phyloP scores from a whole-genome alignment of 805 yeast genomes.

The Metschnikowia peoriensis region DNA sequence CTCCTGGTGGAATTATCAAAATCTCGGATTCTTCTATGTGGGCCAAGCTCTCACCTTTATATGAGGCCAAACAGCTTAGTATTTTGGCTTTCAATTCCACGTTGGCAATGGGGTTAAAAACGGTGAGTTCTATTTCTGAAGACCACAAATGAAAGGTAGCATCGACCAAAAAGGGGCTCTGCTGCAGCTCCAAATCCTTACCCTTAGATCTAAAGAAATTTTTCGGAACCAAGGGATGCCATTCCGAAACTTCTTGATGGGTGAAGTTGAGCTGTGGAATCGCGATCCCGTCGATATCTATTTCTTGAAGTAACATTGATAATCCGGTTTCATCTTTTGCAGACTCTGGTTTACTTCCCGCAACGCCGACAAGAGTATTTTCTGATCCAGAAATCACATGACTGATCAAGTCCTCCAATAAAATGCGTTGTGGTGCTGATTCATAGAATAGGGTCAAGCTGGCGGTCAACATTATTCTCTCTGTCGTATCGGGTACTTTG shows the following conservation, averaged over 20 bases:
- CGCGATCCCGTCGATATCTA: conserved; percentile 19
- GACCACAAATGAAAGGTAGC: conserved; percentile 54
- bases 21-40: conserved; percentile 39
- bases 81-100: conserved; percentile 43
- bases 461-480: conserved; percentile 20
- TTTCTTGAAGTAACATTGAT: conserved; percentile 2
- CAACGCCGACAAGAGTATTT: conserved; percentile 6
- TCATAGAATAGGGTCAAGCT: conserved; percentile 16
- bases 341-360: neutral
- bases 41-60: conserved; percentile 48
- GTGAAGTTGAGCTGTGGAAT: conserved; percentile 14
- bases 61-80: conserved; percentile 46
- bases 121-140: conserved; percentile 52
- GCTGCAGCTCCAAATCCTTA: neutral
- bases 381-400: conserved; percentile 20
- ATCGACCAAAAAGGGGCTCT: conserved; percentile 43
- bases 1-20: conserved; percentile 52
- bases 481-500: conserved; percentile 15
- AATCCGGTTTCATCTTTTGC: neutral
- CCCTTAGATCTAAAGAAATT: neutral
- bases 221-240: neutral
- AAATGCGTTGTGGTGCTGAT: conserved; percentile 5
- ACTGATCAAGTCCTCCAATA: conserved; percentile 21
- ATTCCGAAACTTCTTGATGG: neutral
- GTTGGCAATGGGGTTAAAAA: conserved; percentile 54